Conservation (phyloP, 2,329 filamentous ascomycete species). For the Mycocentrospora acerina region DNA sequence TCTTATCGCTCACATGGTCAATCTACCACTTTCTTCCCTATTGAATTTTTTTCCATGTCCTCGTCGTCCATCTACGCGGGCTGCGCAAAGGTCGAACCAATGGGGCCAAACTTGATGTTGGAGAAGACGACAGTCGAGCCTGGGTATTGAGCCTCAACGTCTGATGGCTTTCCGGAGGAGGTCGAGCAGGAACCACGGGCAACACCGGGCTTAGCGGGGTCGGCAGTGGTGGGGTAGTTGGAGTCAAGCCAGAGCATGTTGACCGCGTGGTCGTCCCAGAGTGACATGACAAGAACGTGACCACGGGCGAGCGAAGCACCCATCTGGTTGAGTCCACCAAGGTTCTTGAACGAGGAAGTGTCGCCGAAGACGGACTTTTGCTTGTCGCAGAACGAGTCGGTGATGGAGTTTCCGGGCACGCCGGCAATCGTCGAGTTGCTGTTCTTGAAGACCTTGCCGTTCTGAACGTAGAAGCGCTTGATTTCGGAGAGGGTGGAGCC, state of each 20-base stretch:
- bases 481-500: slow-evolving; percentile 49
- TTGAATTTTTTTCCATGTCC: too few species aligned
- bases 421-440: slow-evolving; percentile 47
- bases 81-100: slow-evolving; percentile 42
- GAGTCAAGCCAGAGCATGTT: slow-evolving; percentile 78
- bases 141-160: slow-evolving; percentile 39
- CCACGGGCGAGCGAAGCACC: slow-evolving; percentile 56
- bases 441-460: slow-evolving; percentile 52
- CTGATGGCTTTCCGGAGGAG: slow-evolving; percentile 39
- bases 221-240: slow-evolving; percentile 56
- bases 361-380: slow-evolving; percentile 61
- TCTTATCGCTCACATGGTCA: too few species aligned
- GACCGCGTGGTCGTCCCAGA: slow-evolving; percentile 66
- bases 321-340: slow-evolving; percentile 61
- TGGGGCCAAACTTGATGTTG: slow-evolving; percentile 45
- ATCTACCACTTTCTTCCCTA: too few species aligned
- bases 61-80: slow-evolving; percentile 10
- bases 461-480: slow-evolving; percentile 54
- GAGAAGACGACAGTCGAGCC: slow-evolving; percentile 40
- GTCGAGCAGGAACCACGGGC: slow-evolving; percentile 42
- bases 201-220: slow-evolving; percentile 34
- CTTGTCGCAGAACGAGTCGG: slow-evolving; percentile 57
- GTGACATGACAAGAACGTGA: slow-evolving; percentile 65
- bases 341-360: slow-evolving; percentile 53
- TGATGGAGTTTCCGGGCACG: slow-evolving; percentile 57